Conservation (phyloP, 2,329 filamentous ascomycete genomes). For the Neospermospora avenae region DNA sequence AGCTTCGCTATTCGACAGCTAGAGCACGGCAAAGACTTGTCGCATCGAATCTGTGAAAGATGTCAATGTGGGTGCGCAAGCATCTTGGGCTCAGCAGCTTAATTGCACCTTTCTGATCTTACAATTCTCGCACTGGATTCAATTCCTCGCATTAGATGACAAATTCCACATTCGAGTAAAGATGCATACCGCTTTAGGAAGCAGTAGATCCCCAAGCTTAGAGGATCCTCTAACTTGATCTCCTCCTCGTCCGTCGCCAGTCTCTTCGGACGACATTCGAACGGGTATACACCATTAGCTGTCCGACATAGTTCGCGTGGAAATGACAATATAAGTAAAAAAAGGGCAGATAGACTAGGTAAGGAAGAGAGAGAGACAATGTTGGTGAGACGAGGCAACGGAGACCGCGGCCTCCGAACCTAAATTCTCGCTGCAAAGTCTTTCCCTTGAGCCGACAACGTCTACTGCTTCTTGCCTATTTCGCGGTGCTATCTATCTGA, state of each 20-base stretch:
- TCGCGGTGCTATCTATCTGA: no score
- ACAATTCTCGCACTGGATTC: slow-evolving; percentile 15
- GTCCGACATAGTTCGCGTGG: not conserved
- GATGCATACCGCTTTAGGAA: slow-evolving; percentile 14
- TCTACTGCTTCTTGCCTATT: no score
- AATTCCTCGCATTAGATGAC: not conserved
- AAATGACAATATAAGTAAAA: not conserved
- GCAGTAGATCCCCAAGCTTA: slow-evolving; percentile 4
- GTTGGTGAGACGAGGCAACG: not conserved
- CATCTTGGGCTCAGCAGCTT: not conserved
- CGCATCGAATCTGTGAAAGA: slow-evolving; percentile 14
- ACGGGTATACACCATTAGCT: not conserved
- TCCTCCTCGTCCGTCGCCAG: not conserved
- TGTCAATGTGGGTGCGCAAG: not conserved
- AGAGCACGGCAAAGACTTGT: slow-evolving; percentile 18
- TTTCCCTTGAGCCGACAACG: not conserved
- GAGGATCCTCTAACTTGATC: not conserved
- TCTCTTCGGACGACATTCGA: not conserved
- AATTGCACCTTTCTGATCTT: slow-evolving; percentile 12
- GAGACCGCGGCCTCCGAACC: not conserved
- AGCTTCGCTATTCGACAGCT: slow-evolving; percentile 18
- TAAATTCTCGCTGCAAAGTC: not conserved
- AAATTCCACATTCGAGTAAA: not conserved
- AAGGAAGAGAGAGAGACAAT: not conserved
- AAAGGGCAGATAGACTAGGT: not conserved